Percentiles rank a stretch among this genome's conserved stretches.
phyloP scores from a whole-genome alignment of 2,329 filamentous ascomycete genomes.

The Cephalotrichum gorgonifer region DNA sequence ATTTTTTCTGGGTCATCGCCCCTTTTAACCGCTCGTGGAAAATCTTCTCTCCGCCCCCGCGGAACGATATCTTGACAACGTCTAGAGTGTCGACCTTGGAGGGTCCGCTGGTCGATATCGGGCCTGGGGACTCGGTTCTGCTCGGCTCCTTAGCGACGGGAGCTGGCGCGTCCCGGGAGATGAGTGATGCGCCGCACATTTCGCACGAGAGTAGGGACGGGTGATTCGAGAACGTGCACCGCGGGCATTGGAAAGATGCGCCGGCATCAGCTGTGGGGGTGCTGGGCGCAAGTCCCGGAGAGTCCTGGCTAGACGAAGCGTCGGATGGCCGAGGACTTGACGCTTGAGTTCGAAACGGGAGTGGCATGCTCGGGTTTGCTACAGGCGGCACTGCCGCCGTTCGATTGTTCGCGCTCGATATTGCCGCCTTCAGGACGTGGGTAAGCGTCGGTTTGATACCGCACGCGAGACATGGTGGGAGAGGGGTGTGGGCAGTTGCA shows the following conservation, averaged over 20 bases:
- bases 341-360: conserved; percentile 19
- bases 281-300: background rate
- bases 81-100: conserved; percentile 49
- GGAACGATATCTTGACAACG: conserved; percentile 84
- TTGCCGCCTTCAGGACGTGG: conserved; percentile 76
- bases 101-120: conserved; percentile 38
- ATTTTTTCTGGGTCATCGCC: conserved; percentile 86
- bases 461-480: conserved; percentile 84
- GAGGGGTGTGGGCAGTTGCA: conserved; percentile 66
- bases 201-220: conserved; percentile 79
- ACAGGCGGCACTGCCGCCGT: background rate
- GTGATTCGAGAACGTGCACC: conserved; percentile 92
- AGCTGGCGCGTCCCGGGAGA: conserved; percentile 36
- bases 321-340: conserved; percentile 7
- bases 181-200: conserved; percentile 73
- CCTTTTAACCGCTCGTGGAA: conserved; percentile 84
- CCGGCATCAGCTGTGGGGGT: conserved; percentile 7
- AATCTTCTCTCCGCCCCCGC: conserved; percentile 76
- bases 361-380: conserved; percentile 8
- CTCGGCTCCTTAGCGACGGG: conserved; percentile 23
- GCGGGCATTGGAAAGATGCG: conserved; percentile 56
- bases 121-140: conserved; percentile 70
- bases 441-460: conserved; percentile 84
- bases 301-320: background rate
- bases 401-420: conserved; percentile 59